Evolutionary conservation across 1,284 basidiomycete genomes (phyloP).

Genomic region (Chiua sp.): DNA sequence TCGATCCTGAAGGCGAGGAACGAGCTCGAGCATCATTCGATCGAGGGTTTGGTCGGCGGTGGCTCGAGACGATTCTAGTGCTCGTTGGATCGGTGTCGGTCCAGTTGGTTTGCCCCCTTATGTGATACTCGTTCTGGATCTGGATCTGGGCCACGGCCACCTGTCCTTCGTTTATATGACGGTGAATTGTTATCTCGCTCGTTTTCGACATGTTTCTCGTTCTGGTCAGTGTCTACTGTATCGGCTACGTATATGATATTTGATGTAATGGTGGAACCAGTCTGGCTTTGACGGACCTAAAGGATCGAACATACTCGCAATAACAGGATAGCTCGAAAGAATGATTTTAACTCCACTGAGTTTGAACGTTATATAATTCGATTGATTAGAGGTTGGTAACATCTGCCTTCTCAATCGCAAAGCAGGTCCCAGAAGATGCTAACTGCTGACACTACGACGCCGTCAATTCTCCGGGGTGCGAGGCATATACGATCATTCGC

Average conservation of each 20-base stretch:
- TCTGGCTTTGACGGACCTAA: not conserved
- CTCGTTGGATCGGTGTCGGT: too few relatives aligned
- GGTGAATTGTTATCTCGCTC: slow-evolving; percentile 6
- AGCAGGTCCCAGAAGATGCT: too few relatives aligned
- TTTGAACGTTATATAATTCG: too few relatives aligned
- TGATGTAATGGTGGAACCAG: slow-evolving; percentile 28
- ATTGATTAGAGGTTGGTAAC: too few relatives aligned
- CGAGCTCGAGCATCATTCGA: slow-evolving; percentile 89
- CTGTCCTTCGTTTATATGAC: slow-evolving; percentile 11
- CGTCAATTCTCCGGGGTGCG: too few relatives aligned
- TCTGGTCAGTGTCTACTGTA: slow-evolving; percentile 28
- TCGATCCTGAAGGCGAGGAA: slow-evolving; percentile 91
- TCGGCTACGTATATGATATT: slow-evolving; percentile 36
- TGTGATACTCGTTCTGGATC: slow-evolving; percentile 19
- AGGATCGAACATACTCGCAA: too few relatives aligned
- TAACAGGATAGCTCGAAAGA: too few relatives aligned
- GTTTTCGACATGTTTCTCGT: slow-evolving; percentile 14
- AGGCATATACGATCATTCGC: too few relatives aligned
- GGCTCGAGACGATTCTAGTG: slow-evolving; percentile 46
- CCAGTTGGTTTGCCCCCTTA: not conserved
- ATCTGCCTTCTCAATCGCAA: too few relatives aligned
- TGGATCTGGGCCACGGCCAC: slow-evolving; percentile 15
- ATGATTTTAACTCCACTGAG: too few relatives aligned
- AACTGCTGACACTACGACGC: too few relatives aligned
- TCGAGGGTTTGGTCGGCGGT: slow-evolving; percentile 60